Percentiles rank a stretch among this genome's conserved stretches.
Conservation (phyloP, 169 alveolate species). For the Babesia bigemina region DNA sequence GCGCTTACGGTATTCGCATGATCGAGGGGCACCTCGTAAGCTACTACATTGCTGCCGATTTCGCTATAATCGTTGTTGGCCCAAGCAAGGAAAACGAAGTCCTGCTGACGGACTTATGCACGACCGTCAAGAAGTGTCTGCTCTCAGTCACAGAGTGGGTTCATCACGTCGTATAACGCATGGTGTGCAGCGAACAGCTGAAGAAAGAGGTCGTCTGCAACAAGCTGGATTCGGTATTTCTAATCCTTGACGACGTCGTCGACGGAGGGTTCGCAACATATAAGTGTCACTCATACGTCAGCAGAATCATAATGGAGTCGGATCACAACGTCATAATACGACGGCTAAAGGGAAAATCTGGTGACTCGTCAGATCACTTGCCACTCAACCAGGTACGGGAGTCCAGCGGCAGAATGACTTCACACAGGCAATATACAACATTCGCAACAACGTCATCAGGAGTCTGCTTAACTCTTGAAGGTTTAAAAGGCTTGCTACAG, state of each 20-base stretch:
- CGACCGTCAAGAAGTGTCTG: conserved; percentile 61
- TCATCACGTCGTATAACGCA: not conserved
- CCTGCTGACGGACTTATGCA: conserved; percentile 66
- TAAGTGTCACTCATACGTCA: not conserved
- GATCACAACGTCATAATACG: conserved; percentile 49
- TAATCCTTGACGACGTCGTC: conserved; percentile 74
- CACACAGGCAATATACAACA: conserved; percentile 60
- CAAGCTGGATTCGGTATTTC: conserved; percentile 73
- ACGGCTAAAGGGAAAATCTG: conserved; percentile 52
- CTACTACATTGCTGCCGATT: conserved; percentile 44
- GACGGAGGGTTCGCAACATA: conserved; percentile 72
- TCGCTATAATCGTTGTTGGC: conserved; percentile 65
- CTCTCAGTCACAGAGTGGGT: conserved; percentile 62
- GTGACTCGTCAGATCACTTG: conserved; percentile 48
- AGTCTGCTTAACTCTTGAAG: conserved; percentile 59
- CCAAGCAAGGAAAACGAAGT: conserved; percentile 72
- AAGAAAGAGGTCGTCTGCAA: conserved; percentile 62
- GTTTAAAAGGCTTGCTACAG: not conserved
- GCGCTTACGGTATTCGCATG: conserved; percentile 47
- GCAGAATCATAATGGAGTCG: conserved; percentile 63
- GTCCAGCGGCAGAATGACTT: not conserved
- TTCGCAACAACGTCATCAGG: conserved; percentile 67
- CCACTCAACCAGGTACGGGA: conserved; percentile 60
- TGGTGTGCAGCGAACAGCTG: conserved; percentile 50
- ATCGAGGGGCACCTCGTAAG: conserved; percentile 54